Evolutionary conservation across 305 asterid species (phyloP), one percentile per base, ranked within the genome.

Genomic region (Striga hermonthica): DNA sequence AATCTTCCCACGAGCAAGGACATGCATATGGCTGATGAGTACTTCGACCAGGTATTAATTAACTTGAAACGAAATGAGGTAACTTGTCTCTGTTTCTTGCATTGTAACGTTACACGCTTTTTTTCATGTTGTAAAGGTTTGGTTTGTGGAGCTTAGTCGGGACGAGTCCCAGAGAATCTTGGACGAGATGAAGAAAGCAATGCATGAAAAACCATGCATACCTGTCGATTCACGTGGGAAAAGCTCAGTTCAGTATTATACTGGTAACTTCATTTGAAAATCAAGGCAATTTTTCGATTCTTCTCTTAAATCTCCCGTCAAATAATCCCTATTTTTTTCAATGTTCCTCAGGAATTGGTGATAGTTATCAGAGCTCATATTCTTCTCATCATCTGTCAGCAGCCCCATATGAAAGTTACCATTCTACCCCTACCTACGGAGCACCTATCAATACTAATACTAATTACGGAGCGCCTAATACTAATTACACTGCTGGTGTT

Each of bases 1-100:
- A 76, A 74, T 72, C 68, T 85, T 60, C 86, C 86, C 16, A 76
- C n/a, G 67, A 74, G 80, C 68, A 81, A 69, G 79, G 82, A 79
- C 70, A 74, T 78, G 82, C 82, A 59, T 14, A 10, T 28, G 62
- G 53, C 80, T 48, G 84, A 76, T 72, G 86, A 79, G 69, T 74
- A 68, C 73, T 81, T 81, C 62, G 86, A 81, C 64, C 72, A 79
- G 86, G 86, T 81, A 75, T 36, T 22, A 60, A 7, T 5, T 52
- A 52, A 52, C n/a, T 48, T 57, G 14, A 16, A n/a, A 4, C 38
- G 2, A 62, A 55, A 14, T 35, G 8, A 52, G 48, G 54, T 34
- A 55, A 61, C 31, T 50, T 14, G 49, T 56, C 64, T 45, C 57
- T 53, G 64, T 65, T 70, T 55, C 5, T 13, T 62, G 59, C 69